Percentiles rank a stretch among this genome's conserved stretches.
These are phyloP conservation scores for Syzygium jambos DNA, from an alignment of 345 rosid genomes.

Conservation along the genomic window DNA sequence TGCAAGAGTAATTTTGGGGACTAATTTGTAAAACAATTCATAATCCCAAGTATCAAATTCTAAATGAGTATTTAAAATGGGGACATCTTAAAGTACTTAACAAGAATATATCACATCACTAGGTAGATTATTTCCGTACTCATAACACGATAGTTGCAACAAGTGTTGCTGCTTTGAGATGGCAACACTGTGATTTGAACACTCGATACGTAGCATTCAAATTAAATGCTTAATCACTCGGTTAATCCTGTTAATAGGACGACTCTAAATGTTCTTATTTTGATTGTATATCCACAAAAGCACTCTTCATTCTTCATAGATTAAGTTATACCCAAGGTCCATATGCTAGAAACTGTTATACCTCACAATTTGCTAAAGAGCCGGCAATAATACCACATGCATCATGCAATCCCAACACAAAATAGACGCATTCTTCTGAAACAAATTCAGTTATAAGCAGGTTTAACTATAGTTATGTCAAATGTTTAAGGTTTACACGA, in stretches of 20 bases:
- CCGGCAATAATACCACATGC: neutral
- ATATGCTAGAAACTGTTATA: neutral
- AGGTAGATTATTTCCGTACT: neutral
- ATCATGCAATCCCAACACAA: neutral
- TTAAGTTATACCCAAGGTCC: neutral
- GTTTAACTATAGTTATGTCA: neutral
- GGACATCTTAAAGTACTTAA: neutral
- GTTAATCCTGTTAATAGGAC: neutral
- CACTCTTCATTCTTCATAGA: neutral
- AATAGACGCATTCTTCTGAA: neutral
- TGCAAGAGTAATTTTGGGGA: neutral
- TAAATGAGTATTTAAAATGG: neutral
- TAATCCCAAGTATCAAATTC: neutral
- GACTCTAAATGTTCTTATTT: neutral
- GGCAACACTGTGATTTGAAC: neutral
- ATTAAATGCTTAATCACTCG: neutral
- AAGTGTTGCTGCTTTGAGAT: neutral
- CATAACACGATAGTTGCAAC: neutral
- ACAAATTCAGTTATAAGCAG: neutral
- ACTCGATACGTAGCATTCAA: neutral
- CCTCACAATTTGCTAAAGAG: neutral
- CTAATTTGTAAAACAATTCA: neutral
- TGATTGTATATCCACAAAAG: neutral
- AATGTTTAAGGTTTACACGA: neutral
- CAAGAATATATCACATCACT: neutral